Conservation (phyloP, 257 asterid genomes). For the Henckelia pumila region DNA sequence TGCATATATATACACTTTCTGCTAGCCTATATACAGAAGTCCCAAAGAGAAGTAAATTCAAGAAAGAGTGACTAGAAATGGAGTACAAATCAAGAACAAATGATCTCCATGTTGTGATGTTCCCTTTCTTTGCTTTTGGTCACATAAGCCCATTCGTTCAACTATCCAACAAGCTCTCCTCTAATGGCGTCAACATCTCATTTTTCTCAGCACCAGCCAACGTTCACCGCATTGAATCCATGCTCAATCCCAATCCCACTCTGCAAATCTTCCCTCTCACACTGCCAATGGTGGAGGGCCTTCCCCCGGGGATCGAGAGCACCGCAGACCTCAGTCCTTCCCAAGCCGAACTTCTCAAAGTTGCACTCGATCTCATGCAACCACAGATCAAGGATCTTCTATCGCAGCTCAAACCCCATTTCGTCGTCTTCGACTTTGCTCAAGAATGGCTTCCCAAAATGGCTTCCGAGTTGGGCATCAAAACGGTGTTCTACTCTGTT, state of each 20-base stretch:
- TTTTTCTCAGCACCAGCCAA: constrained; percentile 46
- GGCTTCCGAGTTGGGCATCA: constrained; percentile 43
- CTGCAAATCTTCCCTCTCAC: constrained; percentile 39
- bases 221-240: constrained; percentile 37
- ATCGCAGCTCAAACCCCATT: constrained; percentile 41
- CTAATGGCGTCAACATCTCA: constrained; percentile 39
- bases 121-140: constrained; percentile 54
- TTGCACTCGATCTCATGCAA: constrained; percentile 46
- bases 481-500: constrained; percentile 42
- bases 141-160: constrained; percentile 60
- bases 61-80: neutral
- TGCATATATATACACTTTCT: no score
- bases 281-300: constrained; percentile 43
- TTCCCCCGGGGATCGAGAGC: constrained; percentile 44
- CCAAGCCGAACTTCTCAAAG: constrained; percentile 45
- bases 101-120: constrained; percentile 48
- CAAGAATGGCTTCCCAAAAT: constrained; percentile 58
- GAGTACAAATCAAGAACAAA: neutral
- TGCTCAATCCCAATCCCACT: constrained; percentile 30
- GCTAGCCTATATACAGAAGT: no score
- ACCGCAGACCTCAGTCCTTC: constrained; percentile 40
- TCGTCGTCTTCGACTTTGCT: constrained; percentile 53
- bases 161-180: constrained; percentile 46
- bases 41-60: neutral
- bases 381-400: constrained; percentile 40